A percentile compares a stretch with the other conserved stretches of the same genome.
Evolutionary conservation across 2,329 filamentous ascomycete genomes (phyloP).

Genomic region (Juglanconis sp.): DNA sequence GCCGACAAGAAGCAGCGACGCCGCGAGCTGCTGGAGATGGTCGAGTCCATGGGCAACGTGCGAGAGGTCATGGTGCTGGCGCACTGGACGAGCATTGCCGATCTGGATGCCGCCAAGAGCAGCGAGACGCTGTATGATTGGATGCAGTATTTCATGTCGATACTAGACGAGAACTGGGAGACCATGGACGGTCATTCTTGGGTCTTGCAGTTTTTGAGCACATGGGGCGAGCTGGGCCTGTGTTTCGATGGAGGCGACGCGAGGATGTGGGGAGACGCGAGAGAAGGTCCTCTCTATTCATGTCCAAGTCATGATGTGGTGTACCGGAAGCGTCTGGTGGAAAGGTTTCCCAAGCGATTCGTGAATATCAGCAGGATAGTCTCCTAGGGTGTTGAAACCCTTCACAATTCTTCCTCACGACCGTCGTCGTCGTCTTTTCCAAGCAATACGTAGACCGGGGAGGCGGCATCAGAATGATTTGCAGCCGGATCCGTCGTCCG

Average conservation of each 20-base stretch:
- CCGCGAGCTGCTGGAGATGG: conserved; percentile 18
- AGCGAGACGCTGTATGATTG: conserved; percentile 16
- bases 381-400: not conserved
- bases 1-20: conserved; percentile 19
- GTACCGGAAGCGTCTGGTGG: conserved; percentile 17
- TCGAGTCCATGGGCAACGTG: conserved; percentile 17
- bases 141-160: conserved; percentile 19
- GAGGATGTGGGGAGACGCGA: conserved; percentile 15
- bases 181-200: conserved; percentile 15
- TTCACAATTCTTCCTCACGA: too few species aligned
- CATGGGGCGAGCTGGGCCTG: conserved; percentile 16
- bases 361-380: conserved; percentile 15
- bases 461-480: too few species aligned
- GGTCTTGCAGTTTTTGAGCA: conserved; percentile 19
- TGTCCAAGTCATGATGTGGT: conserved; percentile 18
- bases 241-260: conserved; percentile 16
- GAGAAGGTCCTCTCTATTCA: conserved; percentile 16
- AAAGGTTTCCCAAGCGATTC: conserved; percentile 17
- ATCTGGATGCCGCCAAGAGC: conserved; percentile 12
- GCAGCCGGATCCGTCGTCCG: too few species aligned
- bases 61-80: conserved; percentile 19
- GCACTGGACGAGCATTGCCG: conserved; percentile 19
- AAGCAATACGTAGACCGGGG: too few species aligned
- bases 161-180: conserved; percentile 19
- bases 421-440: too few species aligned